Base-by-base conservation (phyloP, 495 filamentous ascomycete genomes). In the Delitschia confertaspora region DNA sequence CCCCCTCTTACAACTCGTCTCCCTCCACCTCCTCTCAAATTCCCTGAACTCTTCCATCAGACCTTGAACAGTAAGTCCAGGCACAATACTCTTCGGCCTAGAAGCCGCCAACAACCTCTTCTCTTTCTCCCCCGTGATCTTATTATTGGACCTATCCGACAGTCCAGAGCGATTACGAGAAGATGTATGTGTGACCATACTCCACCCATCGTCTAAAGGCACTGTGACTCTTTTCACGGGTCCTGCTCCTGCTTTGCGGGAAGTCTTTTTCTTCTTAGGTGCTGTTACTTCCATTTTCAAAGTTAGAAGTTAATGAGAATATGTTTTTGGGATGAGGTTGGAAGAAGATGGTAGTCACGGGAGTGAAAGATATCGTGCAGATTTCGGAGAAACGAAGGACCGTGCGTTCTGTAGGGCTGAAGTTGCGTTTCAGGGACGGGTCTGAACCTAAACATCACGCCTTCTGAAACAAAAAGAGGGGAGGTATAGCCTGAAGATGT, bases 151-250 rank as follows among this genome's bases (percentile, higher is more conserved):
- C 16, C 14, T 10, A 38, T 32, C 22, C 1, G 14, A 13, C 13
- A 18, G 13, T 3, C n/a, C n/a, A n/a, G n/a, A n/a, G n/a, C n/a
- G n/a, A n/a, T n/a, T n/a, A n/a, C 26, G 8, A 13, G 26, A 8
- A 8, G 8, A 8, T 13, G 33, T 6, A 32, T 39, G 36, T 16
- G 49, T 31, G 20, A 52, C 42, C 10, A 52, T 19, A 7, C 42
- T 52, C 49, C 49, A 52, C 6, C 49, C 49, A 37, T 52, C 49
- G 7, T 24, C 26, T 1, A 21, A 19, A 13, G 6, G 14, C 2
- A 47, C 43, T 13, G 47, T 20, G 20, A 19, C 45, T 26, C 49
- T 42, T 22, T 53, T 53, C 38, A 52, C 43, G 38, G 38, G 49
- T 8, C 33, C 41, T 19, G 9, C 16, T 19, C 44, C 24, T 47